phyloP scores from a whole-genome alignment of 2,329 filamentous ascomycete species.

The Fusarium chuoi region DNA sequence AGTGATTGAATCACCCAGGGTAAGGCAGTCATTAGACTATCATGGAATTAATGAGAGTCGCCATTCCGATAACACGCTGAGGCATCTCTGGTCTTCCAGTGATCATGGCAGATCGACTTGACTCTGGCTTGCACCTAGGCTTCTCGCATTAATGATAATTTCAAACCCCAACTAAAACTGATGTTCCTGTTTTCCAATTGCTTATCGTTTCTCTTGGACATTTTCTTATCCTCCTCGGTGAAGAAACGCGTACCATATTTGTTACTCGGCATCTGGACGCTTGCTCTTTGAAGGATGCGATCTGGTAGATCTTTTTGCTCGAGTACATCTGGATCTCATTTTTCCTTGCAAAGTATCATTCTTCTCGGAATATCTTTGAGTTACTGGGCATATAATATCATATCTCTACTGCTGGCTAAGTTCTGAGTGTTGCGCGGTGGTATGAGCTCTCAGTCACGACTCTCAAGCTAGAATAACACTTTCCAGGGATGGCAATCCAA shows the following conservation, averaged over 20 bases:
- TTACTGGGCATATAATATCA: accelerated
- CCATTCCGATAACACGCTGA: neutral
- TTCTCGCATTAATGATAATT: too few species aligned
- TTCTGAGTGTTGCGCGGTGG: too few species aligned
- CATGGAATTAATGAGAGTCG: too few species aligned
- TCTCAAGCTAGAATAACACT: too few species aligned
- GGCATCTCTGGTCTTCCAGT: neutral
- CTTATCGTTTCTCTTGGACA: accelerated
- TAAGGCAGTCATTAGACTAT: neutral
- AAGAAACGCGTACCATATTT: neutral
- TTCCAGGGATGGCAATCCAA: too few species aligned
- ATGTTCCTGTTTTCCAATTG: accelerated
- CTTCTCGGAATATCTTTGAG: neutral
- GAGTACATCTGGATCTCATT: too few species aligned
- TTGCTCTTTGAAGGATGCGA: neutral
- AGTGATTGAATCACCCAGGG: neutral
- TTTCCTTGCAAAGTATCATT: too few species aligned
- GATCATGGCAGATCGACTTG: neutral
- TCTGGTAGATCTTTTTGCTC: accelerated
- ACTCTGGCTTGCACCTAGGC: neutral
- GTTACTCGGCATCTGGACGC: neutral
- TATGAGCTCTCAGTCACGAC: too few species aligned
- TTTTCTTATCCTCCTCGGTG: neutral
- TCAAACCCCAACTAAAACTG: neutral
- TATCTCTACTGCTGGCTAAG: neutral